Conservation (phyloP, 1,284 basidiomycete genomes). For the Phaffia rhodozyma region DNA sequence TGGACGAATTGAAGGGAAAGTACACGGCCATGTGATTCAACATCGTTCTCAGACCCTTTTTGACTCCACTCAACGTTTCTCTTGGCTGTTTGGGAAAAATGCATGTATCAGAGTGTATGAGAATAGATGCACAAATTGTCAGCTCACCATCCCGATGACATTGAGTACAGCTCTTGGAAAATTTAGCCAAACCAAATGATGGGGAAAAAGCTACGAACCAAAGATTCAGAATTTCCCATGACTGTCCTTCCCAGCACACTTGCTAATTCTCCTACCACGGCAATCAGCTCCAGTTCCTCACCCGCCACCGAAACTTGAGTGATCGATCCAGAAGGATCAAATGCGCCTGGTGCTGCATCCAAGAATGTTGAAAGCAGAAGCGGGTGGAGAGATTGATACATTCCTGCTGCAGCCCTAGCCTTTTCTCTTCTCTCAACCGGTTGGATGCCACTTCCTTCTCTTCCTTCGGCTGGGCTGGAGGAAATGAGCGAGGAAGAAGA, state of each 20-base stretch:
- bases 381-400: slow-evolving; percentile 50
- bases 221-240: slow-evolving; percentile 19
- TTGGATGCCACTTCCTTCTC: too few species aligned
- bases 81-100: neutral
- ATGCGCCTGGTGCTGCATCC: slow-evolving; percentile 68
- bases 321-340: slow-evolving; percentile 43
- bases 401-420: neutral
- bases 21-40: slow-evolving; percentile 62
- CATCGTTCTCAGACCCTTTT: slow-evolving; percentile 41
- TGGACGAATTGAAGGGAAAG: slow-evolving; percentile 54
- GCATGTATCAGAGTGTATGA: neutral
- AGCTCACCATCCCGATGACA: neutral
- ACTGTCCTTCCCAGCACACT: slow-evolving; percentile 55
- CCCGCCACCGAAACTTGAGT: slow-evolving; percentile 40
- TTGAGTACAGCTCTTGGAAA: too few species aligned
- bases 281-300: slow-evolving; percentile 49
- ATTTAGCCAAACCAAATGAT: neutral
- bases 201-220: slow-evolving; percentile 1
- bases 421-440: too few species aligned
- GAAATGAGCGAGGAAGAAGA: slow-evolving; percentile 13
- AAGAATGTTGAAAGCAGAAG: slow-evolving; percentile 69
- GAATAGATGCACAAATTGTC: neutral
- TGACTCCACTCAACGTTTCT: slow-evolving; percentile 13
- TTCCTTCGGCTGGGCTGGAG: slow-evolving; percentile 14
- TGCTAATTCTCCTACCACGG: slow-evolving; percentile 50